phyloP scores from a whole-genome alignment of 2,329 filamentous ascomycete species.

The Aspergillus proliferans region DNA sequence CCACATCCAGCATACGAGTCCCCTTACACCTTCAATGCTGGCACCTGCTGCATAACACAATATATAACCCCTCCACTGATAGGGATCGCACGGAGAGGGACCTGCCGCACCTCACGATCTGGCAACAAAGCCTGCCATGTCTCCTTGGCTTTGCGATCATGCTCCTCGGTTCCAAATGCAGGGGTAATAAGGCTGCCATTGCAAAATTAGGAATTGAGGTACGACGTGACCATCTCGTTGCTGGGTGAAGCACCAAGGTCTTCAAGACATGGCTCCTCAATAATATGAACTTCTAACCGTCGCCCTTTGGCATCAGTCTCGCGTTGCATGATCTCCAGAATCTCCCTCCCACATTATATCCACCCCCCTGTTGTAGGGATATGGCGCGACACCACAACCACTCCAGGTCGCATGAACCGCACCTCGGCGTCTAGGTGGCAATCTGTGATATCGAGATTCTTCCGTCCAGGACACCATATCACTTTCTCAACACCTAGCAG shows the following conservation, averaged over 20 bases:
- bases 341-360: constrained; percentile 15
- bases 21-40: too few relatives aligned
- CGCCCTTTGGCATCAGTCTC: constrained; percentile 19
- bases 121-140: constrained; percentile 16
- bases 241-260: constrained; percentile 5
- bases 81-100: constrained; percentile 20
- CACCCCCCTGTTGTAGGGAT: constrained; percentile 6
- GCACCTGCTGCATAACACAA: constrained; percentile 23
- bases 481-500: constrained; percentile 21
- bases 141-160: constrained; percentile 16
- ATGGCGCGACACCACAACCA: constrained; percentile 16
- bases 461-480: constrained; percentile 24
- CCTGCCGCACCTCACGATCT: constrained; percentile 17
- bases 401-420: constrained; percentile 20
- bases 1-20: too few relatives aligned
- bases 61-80: constrained; percentile 24
- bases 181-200: constrained; percentile 25
- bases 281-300: constrained; percentile 14
- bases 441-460: constrained; percentile 23
- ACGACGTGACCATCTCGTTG: constrained; percentile 17
- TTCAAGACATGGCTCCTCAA: constrained; percentile 17
- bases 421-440: constrained; percentile 22
- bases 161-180: constrained; percentile 17
- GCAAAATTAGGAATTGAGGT: constrained; percentile 25
- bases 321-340: constrained; percentile 9